phyloP scores from a whole-genome alignment of 2,329 filamentous ascomycete genomes.

The Alternaria sp. region DNA sequence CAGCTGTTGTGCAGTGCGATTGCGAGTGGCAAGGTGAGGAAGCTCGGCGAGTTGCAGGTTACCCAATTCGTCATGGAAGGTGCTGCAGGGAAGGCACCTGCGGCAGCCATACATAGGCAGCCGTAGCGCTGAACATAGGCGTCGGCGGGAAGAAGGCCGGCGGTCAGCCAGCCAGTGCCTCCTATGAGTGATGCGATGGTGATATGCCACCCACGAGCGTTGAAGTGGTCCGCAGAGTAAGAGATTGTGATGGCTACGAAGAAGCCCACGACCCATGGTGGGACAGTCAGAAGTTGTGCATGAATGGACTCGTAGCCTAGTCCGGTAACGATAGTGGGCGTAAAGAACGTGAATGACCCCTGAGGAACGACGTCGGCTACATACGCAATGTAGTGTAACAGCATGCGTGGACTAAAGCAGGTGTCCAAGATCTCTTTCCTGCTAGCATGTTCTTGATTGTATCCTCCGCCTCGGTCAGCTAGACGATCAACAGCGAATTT shows the following conservation, averaged over 20 bases:
- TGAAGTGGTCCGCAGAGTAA: conserved; percentile 25
- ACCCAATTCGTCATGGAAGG: conserved; percentile 10
- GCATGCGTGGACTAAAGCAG: not conserved
- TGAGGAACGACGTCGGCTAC: conserved; percentile 2
- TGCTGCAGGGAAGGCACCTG: conserved; percentile 4
- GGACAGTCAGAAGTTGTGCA: conserved; percentile 71
- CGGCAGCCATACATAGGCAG: conserved; percentile 5
- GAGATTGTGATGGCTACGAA: conserved; percentile 50
- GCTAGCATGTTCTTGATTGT: not conserved
- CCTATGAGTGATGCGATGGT: conserved; percentile 1
- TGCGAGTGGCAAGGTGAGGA: conserved; percentile 4
- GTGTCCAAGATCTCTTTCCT: not conserved
- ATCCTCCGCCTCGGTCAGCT: not conserved
- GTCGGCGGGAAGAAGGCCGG: conserved; percentile 1
- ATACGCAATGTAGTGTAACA: conserved; percentile 4
- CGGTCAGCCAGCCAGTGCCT: conserved; percentile 1
- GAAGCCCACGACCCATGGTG: conserved; percentile 54
- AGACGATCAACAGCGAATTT: conserved; percentile 6
- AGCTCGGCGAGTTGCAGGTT: conserved; percentile 4
- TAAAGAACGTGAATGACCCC: conserved; percentile 60
- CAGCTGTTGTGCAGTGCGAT: conserved; percentile 1
- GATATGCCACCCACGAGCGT: conserved; percentile 14
- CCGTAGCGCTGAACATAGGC: conserved; percentile 5
- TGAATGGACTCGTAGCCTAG: conserved; percentile 60
- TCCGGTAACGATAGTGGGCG: conserved; percentile 69